phyloP scores from a whole-genome alignment of 495 filamentous ascomycete species.

The Ramalina intermedia region DNA sequence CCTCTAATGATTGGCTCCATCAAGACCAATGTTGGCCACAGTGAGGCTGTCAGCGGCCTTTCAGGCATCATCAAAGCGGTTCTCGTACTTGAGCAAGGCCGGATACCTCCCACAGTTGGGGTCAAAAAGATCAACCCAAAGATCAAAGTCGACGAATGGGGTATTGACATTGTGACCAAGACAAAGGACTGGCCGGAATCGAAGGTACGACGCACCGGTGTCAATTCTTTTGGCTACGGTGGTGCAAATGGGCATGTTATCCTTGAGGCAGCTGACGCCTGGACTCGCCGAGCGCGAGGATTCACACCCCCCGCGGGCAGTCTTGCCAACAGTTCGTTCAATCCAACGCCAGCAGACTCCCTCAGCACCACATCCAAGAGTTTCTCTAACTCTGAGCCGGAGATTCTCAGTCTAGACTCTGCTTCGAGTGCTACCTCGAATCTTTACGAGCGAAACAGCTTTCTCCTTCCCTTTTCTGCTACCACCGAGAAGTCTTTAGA shows the following conservation, averaged over 20 bases:
- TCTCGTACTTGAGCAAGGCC: slow-evolving; percentile 29
- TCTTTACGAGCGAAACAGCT: slow-evolving; percentile 13
- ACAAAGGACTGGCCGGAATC: slow-evolving; percentile 13
- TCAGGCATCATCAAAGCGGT: slow-evolving; percentile 41
- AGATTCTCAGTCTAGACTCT: slow-evolving; percentile 5
- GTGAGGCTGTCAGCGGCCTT: slow-evolving; percentile 26
- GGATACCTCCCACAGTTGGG: slow-evolving; percentile 30
- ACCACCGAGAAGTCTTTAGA: not conserved
- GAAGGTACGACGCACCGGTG: slow-evolving; percentile 16
- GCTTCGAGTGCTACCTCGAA: slow-evolving; percentile 19
- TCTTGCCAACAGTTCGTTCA: too few relatives aligned
- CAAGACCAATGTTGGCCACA: slow-evolving; percentile 34
- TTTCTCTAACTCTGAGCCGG: not conserved
- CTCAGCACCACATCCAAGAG: not conserved
- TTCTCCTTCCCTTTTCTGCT: not conserved
- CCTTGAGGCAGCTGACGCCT: slow-evolving; percentile 9
- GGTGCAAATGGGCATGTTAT: slow-evolving; percentile 34
- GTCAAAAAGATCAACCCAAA: slow-evolving; percentile 25
- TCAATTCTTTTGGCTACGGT: slow-evolving; percentile 36
- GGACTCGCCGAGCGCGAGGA: too few relatives aligned
- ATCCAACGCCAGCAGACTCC: too few relatives aligned
- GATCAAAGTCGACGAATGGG: slow-evolving; percentile 10
- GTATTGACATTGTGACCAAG: slow-evolving; percentile 17
- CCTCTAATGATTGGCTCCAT: slow-evolving; percentile 4
- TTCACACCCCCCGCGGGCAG: too few relatives aligned